Evolutionary conservation across 1,284 basidiomycete species (phyloP), one percentile per base, ranked within the genome.

Genomic region (Amylostereum chailletii): DNA sequence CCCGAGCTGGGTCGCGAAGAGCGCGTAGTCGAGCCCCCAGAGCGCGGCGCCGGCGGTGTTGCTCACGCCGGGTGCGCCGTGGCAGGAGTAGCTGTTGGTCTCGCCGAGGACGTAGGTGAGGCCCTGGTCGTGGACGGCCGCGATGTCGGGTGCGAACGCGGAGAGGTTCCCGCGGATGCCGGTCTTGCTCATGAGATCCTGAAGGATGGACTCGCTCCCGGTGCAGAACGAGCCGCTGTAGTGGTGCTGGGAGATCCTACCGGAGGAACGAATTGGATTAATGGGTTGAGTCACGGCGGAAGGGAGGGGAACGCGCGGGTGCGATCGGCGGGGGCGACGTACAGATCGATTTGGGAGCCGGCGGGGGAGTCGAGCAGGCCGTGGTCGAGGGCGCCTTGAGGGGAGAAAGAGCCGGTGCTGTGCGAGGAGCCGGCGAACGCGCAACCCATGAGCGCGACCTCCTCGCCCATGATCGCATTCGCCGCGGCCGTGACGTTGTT

Each of bases 21-120:
- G 64, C 1, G 73, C 67, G 58, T 86, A 85, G 59, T 86, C 83
- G 51, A 85, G 65, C 1, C 72, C 69, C 84, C 85, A 86, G 29
- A 88, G 63, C 11, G 81, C 79, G 2, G 82, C 80, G 34, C 83
- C 85, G 7, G 77, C 85, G 1, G 78, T 77, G 58, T 87, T 81
- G 60, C 80, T 82, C 11, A 85, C 77, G 3, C 77, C 77, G 32
- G 83, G 80, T 6, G 79, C 76, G 50, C 85, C 84, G 69, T 70
- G 71, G 55, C 70, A 70, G 1, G 66, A 65, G 42, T 61, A 59
- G 51, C 61, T 64, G 37, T 62, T 64, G 9, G 64, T 66, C 49
- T 66, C 66, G 0, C 83, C 83, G 4, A 85, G 63, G 19, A 85
- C 68, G 54, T 82, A 87, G 40, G 71, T 65, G 6, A 86, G 63